Conservation (phyloP, 768 basidiomycete species). For the Cyathus striatus region DNA sequence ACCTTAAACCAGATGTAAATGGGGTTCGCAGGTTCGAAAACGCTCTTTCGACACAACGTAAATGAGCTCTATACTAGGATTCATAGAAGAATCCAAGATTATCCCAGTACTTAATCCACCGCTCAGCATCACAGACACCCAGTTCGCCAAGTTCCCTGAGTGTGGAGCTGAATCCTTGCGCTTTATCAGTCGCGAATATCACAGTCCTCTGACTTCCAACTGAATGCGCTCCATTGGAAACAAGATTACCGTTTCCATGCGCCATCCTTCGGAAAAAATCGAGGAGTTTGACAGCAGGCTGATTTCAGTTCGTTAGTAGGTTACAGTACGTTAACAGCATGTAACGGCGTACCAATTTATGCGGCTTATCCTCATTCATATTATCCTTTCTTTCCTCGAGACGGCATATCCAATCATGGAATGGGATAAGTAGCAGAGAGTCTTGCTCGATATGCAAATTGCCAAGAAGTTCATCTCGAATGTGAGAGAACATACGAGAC, state of each 20-base stretch:
- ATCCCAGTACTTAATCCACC: conserved; percentile 37
- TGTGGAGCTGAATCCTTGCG: conserved; percentile 23
- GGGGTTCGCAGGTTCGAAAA: too few relatives aligned
- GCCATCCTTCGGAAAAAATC: conserved; percentile 22
- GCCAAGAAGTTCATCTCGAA: conserved; percentile 3
- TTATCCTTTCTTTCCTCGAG: conserved; percentile 7
- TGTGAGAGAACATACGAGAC: conserved; percentile 14
- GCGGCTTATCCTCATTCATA: conserved; percentile 5
- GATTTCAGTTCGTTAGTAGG: neutral
- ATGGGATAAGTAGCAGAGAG: conserved; percentile 9
- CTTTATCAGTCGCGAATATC: conserved; percentile 19
- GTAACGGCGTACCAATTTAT: conserved; percentile 7
- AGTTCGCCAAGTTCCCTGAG: conserved; percentile 22
- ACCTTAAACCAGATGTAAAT: too few relatives aligned
- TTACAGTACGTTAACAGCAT: neutral
- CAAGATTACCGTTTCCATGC: conserved; percentile 7
- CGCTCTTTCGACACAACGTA: too few relatives aligned
- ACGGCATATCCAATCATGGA: conserved; percentile 14
- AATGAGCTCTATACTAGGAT: too few relatives aligned
- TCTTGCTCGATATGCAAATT: neutral
- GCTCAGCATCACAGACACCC: conserved; percentile 14
- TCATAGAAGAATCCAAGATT: conserved; percentile 16
- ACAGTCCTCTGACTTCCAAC: conserved; percentile 18
- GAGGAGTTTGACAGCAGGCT: conserved; percentile 31
- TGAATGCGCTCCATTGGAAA: neutral